These are phyloP conservation scores for Naematelia encephala DNA, from an alignment of 768 basidiomycete genomes.

Conservation along the genomic window DNA sequence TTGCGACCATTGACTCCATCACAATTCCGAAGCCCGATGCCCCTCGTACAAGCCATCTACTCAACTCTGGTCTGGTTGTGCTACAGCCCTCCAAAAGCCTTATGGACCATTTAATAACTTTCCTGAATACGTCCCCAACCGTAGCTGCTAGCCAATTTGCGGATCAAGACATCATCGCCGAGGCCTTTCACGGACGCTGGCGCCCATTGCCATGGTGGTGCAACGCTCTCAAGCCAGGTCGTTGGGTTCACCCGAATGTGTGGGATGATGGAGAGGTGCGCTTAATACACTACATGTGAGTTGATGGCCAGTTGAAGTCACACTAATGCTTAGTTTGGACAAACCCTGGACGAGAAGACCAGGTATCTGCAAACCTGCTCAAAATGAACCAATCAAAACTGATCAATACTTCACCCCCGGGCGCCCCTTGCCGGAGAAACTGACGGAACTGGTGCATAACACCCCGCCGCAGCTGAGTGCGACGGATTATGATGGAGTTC, in stretches of 20 bases:
- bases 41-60: conserved; percentile 72
- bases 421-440: conserved; percentile 14
- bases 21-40: conserved; percentile 48
- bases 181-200: conserved; percentile 64
- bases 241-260: conserved; percentile 61
- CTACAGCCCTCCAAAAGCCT: conserved; percentile 67
- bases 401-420: background rate
- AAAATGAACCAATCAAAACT: background rate
- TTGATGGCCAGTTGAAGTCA: conserved; percentile 5
- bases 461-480: conserved; percentile 24
- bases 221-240: conserved; percentile 87
- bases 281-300: conserved; percentile 55
- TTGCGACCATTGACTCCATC: conserved; percentile 55
- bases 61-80: conserved; percentile 86
- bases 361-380: background rate
- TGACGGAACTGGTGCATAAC: conserved; percentile 18
- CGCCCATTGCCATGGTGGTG: conserved; percentile 43
- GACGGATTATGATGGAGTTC: conserved; percentile 35
- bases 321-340: conserved; percentile 38
- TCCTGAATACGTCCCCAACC: conserved; percentile 60
- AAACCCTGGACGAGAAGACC: conserved; percentile 48
- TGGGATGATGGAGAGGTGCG: conserved; percentile 85
- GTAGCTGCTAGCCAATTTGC: conserved; percentile 67
- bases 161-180: conserved; percentile 87
- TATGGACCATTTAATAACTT: conserved; percentile 58